A percentile compares a stretch with the other conserved stretches of the same genome.
These are phyloP conservation scores for Biscutella laevigata DNA, from an alignment of 441 rosid genomes.

Conservation along the genomic window DNA sequence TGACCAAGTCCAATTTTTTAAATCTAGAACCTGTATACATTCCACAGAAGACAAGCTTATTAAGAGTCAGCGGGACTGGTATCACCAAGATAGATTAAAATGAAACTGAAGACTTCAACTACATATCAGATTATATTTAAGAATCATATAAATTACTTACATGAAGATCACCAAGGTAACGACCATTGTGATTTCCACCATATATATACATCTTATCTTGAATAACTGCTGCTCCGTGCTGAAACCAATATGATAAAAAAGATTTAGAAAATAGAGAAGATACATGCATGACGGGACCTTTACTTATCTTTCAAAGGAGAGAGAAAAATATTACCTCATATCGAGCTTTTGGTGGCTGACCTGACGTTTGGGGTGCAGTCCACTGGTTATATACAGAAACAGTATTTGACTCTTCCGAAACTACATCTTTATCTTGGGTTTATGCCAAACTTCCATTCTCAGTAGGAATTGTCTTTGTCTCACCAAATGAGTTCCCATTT, in stretches of 20 bases:
- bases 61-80: background rate
- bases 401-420: constrained; percentile 66
- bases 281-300: constrained; percentile 10
- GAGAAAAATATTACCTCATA: constrained; percentile 55
- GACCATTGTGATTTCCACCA: constrained; percentile 99
- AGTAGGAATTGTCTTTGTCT: constrained; percentile 55
- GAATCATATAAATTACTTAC: constrained; percentile 44
- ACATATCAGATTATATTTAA: constrained; percentile 8
- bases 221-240: constrained; percentile 92
- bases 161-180: constrained; percentile 87
- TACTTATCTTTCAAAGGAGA: constrained; percentile 12
- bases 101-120: constrained; percentile 1
- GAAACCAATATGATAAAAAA: constrained; percentile 21
- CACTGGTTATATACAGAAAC: constrained; percentile 83
- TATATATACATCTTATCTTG: constrained; percentile 87
- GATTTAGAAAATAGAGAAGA: constrained; percentile 24
- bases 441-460: constrained; percentile 60
- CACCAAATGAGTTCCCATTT: constrained; percentile 57
- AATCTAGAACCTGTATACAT: constrained; percentile 70
- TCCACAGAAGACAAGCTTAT: constrained; percentile 12
- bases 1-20: constrained; percentile 95
- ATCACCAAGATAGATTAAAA: background rate
- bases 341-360: constrained; percentile 81
- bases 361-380: constrained; percentile 68
- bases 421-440: constrained; percentile 82